Conservation (phyloP, 2,329 filamentous ascomycete genomes). For the Trichoderma cornu-damae region DNA sequence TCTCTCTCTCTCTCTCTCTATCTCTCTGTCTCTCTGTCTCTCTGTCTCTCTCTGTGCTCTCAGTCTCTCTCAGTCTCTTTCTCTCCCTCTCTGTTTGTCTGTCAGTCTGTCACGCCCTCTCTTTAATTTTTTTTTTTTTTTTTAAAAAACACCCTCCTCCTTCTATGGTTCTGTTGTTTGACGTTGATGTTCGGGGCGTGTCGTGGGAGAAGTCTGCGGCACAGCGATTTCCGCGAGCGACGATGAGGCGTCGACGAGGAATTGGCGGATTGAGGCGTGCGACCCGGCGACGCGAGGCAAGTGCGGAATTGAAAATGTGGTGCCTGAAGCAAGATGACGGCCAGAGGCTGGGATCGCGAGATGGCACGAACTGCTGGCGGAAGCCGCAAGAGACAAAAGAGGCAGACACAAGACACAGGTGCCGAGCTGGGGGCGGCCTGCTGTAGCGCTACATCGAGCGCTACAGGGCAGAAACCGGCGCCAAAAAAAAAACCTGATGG, state of each 20-base stretch:
- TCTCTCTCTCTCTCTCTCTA: no score
- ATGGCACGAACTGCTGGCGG: no score
- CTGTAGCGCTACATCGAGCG: conserved; percentile 8
- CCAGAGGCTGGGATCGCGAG: conserved; percentile 4
- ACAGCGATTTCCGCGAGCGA: not conserved
- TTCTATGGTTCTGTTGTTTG: not conserved
- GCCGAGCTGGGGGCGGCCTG: not conserved
- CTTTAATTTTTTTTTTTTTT: not conserved
- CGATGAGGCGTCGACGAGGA: not conserved
- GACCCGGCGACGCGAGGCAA: not conserved
- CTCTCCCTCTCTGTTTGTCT: no score
- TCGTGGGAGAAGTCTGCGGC: not conserved
- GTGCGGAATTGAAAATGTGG: not conserved
- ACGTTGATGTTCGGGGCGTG: not conserved
- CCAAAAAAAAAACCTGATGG: conserved; percentile 10
- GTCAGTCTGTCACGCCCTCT: no score
- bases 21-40: no score
- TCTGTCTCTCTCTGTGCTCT: no score
- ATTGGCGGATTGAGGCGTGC: not conserved
- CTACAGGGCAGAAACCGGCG: conserved; percentile 5
- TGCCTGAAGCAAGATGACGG: not conserved
- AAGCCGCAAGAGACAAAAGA: no score
- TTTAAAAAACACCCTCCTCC: no score
- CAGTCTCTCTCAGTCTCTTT: no score
- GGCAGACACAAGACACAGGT: not conserved